Evolutionary conservation across 768 basidiomycete species (phyloP).

Genomic region (Trametes maxima): DNA sequence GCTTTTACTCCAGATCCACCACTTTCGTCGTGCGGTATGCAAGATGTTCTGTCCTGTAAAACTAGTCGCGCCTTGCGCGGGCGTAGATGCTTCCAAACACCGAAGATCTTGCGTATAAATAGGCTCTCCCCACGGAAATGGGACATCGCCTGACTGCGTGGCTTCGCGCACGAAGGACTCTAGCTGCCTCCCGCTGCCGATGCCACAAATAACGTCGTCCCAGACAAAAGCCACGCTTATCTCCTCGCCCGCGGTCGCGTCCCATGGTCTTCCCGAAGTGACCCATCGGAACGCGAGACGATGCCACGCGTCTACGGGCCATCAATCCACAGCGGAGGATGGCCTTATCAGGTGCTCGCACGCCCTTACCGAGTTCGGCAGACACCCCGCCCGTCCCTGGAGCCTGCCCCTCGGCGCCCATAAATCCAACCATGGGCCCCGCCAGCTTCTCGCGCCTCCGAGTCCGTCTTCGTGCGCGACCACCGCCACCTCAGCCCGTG

Average conservation of each 20-base stretch:
- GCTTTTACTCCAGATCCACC: too few species aligned
- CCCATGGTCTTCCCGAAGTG: not conserved
- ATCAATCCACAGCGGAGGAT: not conserved
- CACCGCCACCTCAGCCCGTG: not conserved
- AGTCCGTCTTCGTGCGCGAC: conserved; percentile 6
- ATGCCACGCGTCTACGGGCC: conserved; percentile 12
- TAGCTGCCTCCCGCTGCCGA: too few species aligned
- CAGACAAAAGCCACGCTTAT: too few species aligned
- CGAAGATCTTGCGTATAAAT: too few species aligned
- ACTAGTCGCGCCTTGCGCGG: too few species aligned
- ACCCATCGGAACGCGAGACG: not conserved
- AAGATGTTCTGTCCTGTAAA: too few species aligned
- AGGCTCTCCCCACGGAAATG: too few species aligned
- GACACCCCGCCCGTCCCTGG: not conserved
- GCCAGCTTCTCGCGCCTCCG: not conserved
- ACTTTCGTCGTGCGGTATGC: too few species aligned
- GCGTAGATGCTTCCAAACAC: too few species aligned
- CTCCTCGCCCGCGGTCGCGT: not conserved
- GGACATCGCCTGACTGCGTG: too few species aligned
- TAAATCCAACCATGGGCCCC: not conserved
- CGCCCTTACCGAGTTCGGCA: conserved; percentile 12
- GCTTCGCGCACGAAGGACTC: too few species aligned
- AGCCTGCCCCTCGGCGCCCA: not conserved
- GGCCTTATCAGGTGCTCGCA: conserved; percentile 11
- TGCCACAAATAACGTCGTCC: too few species aligned